Evolutionary conservation across 2,329 filamentous ascomycete genomes (phyloP), one percentile per base, ranked within the genome.

Genomic region (Simplicillium aogashimaense): DNA sequence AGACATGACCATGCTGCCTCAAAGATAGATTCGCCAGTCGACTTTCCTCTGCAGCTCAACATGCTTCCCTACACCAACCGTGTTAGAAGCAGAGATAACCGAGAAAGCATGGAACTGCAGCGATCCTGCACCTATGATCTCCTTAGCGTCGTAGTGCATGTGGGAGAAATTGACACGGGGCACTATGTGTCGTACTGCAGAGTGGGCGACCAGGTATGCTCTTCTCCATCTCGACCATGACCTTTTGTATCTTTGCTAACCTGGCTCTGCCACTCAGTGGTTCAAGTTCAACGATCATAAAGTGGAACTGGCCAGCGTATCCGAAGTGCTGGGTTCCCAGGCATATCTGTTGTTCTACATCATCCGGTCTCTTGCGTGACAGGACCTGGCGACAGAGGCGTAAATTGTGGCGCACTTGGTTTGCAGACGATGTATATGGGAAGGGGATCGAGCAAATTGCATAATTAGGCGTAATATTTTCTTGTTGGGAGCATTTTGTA

Each of bases 261-360:
- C 40, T 15, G 46, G 5, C 46, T 7, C 25, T 32, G 10, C 56
- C 45, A 13, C n/a, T n/a, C 49, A 94, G 74, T 97, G 90, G 90
- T 94, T 95, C 59, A 79, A 86, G 41, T 95, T 95, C 63, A 94
- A 97, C 54, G 90, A 97, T 56, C 89, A 92, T 58, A 88, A 87
- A 57, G 90, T 97, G 17, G 86, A 89, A 45, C 57, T 89, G 41
- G 90, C 86, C 2, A 78, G 78, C 36, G 83, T 92, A 55, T 84
- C 83, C 5, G 86, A 95, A 44, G 90, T 97, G 3, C 70, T 97
- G 33, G 76, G 75, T 25, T 86, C 86, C 12, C 82, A 95, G 58
- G 88, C 90, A 1, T 97, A 95, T 59, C 68, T 97, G 42, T 67
- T 97, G 39, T 95, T 95, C 58, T 97, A 97, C 52, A 80, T 83